phyloP scores from a whole-genome alignment of 768 basidiomycete genomes.

The Calocybe gangraenosa region DNA sequence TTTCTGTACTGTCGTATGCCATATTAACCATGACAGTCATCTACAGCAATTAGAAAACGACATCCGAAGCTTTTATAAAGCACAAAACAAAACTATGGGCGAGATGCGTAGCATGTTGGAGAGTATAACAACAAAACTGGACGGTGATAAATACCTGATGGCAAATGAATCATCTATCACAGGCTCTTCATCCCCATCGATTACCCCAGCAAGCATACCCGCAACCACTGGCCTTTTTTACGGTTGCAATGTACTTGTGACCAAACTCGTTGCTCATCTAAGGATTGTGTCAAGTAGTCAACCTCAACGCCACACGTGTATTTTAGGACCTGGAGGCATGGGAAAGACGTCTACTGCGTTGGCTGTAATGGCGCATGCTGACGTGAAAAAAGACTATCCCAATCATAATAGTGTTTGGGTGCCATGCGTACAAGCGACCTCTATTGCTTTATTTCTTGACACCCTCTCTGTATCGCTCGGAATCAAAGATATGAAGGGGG shows the following conservation, averaged over 20 bases:
- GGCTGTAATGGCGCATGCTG: constrained; percentile 20
- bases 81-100: not conserved
- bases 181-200: not conserved
- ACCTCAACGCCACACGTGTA: constrained; percentile 13
- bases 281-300: not conserved
- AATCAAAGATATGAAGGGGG: constrained; percentile 8
- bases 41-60: constrained; percentile 2
- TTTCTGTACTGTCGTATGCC: constrained; percentile 5
- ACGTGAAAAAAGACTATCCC: constrained; percentile 14
- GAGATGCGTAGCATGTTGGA: too few relatives aligned
- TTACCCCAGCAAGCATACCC: constrained; percentile 2
- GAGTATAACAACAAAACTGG: not conserved
- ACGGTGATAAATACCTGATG: too few relatives aligned
- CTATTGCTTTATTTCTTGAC: constrained; percentile 18
- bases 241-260: constrained; percentile 18
- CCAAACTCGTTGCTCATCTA: constrained; percentile 7
- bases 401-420: constrained; percentile 21
- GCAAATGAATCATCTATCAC: too few relatives aligned
- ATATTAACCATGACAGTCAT: not conserved
- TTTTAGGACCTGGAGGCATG: constrained; percentile 29
- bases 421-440: constrained; percentile 25
- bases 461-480: constrained; percentile 19
- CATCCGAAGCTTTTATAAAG: constrained; percentile 2
- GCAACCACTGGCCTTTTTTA: constrained; percentile 16
- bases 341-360: constrained; percentile 29